phyloP scores from a whole-genome alignment of 306 rosid species.

The Biancaea sappan region DNA sequence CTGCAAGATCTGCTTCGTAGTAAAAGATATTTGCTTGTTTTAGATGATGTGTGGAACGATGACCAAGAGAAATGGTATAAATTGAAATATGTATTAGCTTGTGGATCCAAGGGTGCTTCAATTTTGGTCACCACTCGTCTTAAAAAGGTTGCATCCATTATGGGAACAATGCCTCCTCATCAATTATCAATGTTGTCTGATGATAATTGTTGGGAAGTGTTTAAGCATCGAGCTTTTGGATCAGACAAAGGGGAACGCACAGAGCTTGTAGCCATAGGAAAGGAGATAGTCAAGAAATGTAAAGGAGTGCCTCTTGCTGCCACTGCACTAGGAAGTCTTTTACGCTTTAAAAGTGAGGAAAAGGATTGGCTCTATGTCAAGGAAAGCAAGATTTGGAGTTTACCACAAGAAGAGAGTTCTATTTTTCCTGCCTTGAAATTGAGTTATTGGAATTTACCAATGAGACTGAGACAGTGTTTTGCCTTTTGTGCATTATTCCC shows the following conservation, averaged over 20 bases:
- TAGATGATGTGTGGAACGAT: conserved; percentile 11
- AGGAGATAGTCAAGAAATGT: neutral
- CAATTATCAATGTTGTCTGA: neutral
- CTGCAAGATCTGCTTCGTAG: neutral
- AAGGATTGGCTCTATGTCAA: neutral
- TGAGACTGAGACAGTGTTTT: conserved; percentile 17
- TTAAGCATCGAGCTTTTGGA: conserved; percentile 18
- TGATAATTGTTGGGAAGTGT: neutral
- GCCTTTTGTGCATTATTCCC: conserved; percentile 20
- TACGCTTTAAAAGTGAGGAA: neutral
- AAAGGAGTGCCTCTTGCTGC: neutral
- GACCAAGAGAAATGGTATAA: neutral
- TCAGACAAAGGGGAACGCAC: neutral
- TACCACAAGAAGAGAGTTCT: neutral
- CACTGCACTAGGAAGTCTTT: neutral
- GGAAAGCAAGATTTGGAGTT: conserved; percentile 1
- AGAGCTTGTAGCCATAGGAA: neutral
- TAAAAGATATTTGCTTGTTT: conserved; percentile 1
- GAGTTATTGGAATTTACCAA: conserved; percentile 12
- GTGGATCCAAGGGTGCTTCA: conserved; percentile 9
- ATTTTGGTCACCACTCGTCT: conserved; percentile 21
- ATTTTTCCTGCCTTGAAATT: conserved; percentile 14
- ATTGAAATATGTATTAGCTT: neutral
- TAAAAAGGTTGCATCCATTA: neutral
- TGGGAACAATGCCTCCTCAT: neutral